Base-by-base conservation (phyloP, 1,284 basidiomycete species). In the Ganoderma resinaceum region DNA sequence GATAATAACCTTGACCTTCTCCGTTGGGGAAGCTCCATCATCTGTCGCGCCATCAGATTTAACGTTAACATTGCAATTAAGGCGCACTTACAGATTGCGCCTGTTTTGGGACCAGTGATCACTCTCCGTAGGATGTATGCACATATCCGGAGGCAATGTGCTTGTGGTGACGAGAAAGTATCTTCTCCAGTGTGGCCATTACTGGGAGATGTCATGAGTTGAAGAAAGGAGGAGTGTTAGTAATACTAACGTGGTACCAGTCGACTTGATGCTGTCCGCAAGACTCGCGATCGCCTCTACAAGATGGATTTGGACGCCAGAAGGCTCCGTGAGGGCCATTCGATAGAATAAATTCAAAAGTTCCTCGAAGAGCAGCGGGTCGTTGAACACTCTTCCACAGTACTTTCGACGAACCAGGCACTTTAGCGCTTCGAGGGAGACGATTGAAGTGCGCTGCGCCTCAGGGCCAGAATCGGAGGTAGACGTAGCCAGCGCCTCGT, bases 341-440 rank as follows among this genome's bases (percentile, higher is more conserved):
- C 97, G 89, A 78, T 97, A 96, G 78, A 91, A 95, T 11, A 99
- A 82, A 61, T 92, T 93, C 76, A 93, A 89, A 65, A 99, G 89
- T 81, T 99, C 97, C 60, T 96, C 94, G 75, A 98, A 97, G 42
- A 96, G 89, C 0, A 90, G 86, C 1, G 89, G 87, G 46, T 97
- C 94, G 70, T 93, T 83, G 55, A 98, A 85, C 0, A 91, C 92
- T 37, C 88, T 88, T 2, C 97, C 97, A 5, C 92, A 89, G 74
- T 95, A 95, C 72, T 92, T 88, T 0, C 92, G 91, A 38, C 88
- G 84, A 16, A 97, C 90, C 16, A 99, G 85, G 65, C 86, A 91
- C 70, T 92, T 91, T 63, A 99, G 84, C 0, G 95, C 90, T 73
- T 91, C 88, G 16, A 99, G 85, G 6, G 94, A 90, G n/a, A 92